These are phyloP conservation scores for Exsudoporus frostii DNA, from an alignment of 768 basidiomycete species.

Conservation along the genomic window DNA sequence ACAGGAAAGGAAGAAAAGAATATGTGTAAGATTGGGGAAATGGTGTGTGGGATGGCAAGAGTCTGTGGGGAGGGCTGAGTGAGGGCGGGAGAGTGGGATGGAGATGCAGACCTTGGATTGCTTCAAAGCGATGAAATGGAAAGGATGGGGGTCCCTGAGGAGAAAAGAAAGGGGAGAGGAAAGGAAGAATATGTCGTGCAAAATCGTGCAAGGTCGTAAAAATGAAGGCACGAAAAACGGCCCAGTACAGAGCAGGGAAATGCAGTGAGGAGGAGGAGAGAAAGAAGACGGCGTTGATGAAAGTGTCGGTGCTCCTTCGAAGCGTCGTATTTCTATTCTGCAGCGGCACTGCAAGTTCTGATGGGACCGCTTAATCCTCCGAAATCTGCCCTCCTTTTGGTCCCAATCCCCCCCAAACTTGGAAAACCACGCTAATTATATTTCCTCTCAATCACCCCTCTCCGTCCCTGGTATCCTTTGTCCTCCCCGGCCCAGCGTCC, in stretches of 20 bases:
- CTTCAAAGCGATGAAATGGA: slow-evolving; percentile 31
- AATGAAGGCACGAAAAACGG: slow-evolving; percentile 34
- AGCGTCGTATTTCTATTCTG: slow-evolving; percentile 35
- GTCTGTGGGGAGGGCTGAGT: slow-evolving; percentile 21
- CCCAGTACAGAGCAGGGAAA: slow-evolving; percentile 27
- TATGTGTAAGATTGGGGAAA: slow-evolving; percentile 30
- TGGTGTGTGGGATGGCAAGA: slow-evolving; percentile 12
- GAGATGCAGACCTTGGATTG: slow-evolving; percentile 29
- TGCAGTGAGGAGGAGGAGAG: slow-evolving; percentile 22
- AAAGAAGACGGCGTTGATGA: slow-evolving; percentile 35
- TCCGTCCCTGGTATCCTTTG: background rate
- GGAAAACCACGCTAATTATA: background rate
- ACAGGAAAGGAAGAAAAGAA: slow-evolving; percentile 13
- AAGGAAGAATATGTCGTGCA: slow-evolving; percentile 57
- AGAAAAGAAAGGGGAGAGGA: slow-evolving; percentile 39
- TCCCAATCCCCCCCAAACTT: slow-evolving; percentile 8
- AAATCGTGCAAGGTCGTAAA: slow-evolving; percentile 67
- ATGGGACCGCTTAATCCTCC: slow-evolving; percentile 12
- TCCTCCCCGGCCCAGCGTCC: background rate
- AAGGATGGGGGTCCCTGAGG: slow-evolving; percentile 21
- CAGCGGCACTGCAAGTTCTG: slow-evolving; percentile 25
- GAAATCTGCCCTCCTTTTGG: slow-evolving; percentile 12
- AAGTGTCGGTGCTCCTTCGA: slow-evolving; percentile 28
- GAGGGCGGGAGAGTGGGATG: slow-evolving; percentile 14
- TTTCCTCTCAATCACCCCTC: slow-evolving; percentile 4